A percentile compares a stretch with the other conserved stretches of the same genome.
Evolutionary conservation across 139 green algal species (phyloP).

Genomic region (Pseudopediastrum boryanum): DNA sequence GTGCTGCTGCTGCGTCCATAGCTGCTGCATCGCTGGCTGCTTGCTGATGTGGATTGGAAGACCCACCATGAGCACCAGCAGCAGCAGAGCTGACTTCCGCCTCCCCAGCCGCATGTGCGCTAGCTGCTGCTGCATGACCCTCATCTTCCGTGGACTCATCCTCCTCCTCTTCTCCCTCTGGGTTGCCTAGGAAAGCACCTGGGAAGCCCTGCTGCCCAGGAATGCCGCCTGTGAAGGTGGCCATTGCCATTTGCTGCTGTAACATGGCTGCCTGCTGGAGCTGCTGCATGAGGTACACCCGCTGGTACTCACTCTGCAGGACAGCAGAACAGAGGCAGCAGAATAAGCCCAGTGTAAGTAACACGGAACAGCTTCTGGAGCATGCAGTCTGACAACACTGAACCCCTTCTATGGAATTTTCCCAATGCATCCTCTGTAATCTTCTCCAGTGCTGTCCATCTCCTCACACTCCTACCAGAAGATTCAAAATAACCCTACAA

Average conservation of each 20-base stretch:
- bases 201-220: too few relatives aligned
- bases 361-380: too few relatives aligned
- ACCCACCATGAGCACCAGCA: too few relatives aligned
- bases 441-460: too few relatives aligned
- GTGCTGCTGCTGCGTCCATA: not conserved
- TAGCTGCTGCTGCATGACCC: conserved; percentile 1
- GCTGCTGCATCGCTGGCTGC: not conserved
- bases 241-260: conserved; percentile 46
- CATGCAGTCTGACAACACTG: too few relatives aligned
- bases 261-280: conserved; percentile 32
- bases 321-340: not conserved
- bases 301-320: conserved; percentile 35
- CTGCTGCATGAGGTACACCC: conserved; percentile 38
- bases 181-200: too few relatives aligned
- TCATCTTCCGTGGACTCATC: conserved; percentile 12
- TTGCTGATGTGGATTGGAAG: too few relatives aligned
- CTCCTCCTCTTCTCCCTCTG: conserved; percentile 24
- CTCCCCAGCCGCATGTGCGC: not conserved
- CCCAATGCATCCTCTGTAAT: too few relatives aligned
- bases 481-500: too few relatives aligned
- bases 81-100: too few relatives aligned
- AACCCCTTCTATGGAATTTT: too few relatives aligned
- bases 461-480: too few relatives aligned
- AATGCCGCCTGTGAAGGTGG: conserved; percentile 4
- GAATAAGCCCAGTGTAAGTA: not conserved